Percentiles rank a stretch among this genome's conserved stretches.
Evolutionary conservation across 169 alveolate species (phyloP).

Genomic region (Cryptosporidium sp.): DNA sequence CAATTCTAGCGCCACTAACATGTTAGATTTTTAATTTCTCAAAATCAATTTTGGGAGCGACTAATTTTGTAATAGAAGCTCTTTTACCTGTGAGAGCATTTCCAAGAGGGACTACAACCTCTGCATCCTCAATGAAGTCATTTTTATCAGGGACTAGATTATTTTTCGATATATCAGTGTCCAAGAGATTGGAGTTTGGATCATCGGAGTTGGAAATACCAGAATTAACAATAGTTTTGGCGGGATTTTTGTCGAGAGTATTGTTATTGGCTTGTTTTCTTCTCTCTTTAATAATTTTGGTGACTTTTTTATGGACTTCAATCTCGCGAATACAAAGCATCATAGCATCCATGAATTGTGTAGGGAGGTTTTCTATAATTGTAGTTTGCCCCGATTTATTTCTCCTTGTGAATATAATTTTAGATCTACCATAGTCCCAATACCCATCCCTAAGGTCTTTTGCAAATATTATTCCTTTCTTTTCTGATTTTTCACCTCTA

Average conservation of each 20-base stretch:
- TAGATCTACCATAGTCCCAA: conserved; percentile 71
- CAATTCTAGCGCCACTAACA: neutral
- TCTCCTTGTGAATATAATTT: conserved; percentile 56
- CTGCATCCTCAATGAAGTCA: conserved; percentile 1
- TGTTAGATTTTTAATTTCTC: neutral
- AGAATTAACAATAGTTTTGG: neutral
- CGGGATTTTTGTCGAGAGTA: neutral
- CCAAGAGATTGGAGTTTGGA: neutral
- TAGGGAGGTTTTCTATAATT: conserved; percentile 62
- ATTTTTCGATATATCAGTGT: neutral
- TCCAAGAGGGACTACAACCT: conserved; percentile 35
- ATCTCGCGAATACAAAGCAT: conserved; percentile 70
- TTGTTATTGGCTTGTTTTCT: conserved; percentile 12
- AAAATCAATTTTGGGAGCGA: conserved; percentile 59
- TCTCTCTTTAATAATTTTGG: conserved; percentile 21
- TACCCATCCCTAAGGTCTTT: conserved; percentile 65
- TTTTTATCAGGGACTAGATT: neutral
- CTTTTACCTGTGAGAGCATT: conserved; percentile 48
- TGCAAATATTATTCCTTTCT: conserved; percentile 68
- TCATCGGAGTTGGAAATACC: neutral
- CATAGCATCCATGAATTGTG: conserved; percentile 73
- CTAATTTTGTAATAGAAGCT: conserved; percentile 46
- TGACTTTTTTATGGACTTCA: conserved; percentile 65
- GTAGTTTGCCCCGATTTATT: conserved; percentile 71
- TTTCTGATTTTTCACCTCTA: conserved; percentile 72